Percentiles rank a stretch among this genome's conserved stretches.
Evolutionary conservation across 768 basidiomycete genomes (phyloP).

Genomic region (Hypholoma fasciculare): DNA sequence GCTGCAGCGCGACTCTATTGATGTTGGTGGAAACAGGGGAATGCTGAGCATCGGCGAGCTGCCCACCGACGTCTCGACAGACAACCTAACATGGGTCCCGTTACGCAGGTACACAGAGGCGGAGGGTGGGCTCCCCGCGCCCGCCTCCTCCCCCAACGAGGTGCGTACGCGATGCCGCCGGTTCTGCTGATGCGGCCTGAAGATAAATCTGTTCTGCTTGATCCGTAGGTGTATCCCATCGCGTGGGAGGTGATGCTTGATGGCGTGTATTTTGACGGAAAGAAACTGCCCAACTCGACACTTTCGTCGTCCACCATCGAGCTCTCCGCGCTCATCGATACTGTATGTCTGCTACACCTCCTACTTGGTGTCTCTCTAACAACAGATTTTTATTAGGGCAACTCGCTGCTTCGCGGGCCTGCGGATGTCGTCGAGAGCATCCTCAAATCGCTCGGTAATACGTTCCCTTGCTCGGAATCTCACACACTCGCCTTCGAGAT

Average conservation of each 20-base stretch:
- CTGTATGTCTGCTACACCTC: conserved; percentile 40
- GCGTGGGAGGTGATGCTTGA: conserved; percentile 76
- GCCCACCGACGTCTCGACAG: conserved; percentile 46
- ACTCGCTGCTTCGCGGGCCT: conserved; percentile 76
- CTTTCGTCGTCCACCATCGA: conserved; percentile 47
- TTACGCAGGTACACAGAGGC: conserved; percentile 52
- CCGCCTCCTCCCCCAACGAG: conserved; percentile 59
- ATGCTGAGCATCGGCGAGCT: conserved; percentile 66
- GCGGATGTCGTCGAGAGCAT: conserved; percentile 61
- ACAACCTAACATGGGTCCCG: conserved; percentile 64
- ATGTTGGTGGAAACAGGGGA: conserved; percentile 70
- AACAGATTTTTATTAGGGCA: conserved; percentile 43
- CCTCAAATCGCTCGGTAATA: conserved; percentile 32
- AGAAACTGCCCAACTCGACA: conserved; percentile 55
- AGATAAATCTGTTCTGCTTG: background rate
- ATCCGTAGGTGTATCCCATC: conserved; percentile 54
- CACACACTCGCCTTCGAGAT: conserved; percentile 71
- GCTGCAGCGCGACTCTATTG: conserved; percentile 67
- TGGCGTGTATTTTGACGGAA: conserved; percentile 70
- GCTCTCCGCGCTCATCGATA: conserved; percentile 70
- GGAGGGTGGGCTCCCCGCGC: conserved; percentile 56
- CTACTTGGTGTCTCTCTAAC: background rate
- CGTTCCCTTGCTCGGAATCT: conserved; percentile 57
- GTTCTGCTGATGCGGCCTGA: too few species aligned
- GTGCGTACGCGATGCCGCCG: conserved; percentile 31